A percentile compares a stretch with the other conserved stretches of the same genome.
Evolutionary conservation across 2,329 filamentous ascomycete species (phyloP).

Genomic region (Incumbomyces lentus): DNA sequence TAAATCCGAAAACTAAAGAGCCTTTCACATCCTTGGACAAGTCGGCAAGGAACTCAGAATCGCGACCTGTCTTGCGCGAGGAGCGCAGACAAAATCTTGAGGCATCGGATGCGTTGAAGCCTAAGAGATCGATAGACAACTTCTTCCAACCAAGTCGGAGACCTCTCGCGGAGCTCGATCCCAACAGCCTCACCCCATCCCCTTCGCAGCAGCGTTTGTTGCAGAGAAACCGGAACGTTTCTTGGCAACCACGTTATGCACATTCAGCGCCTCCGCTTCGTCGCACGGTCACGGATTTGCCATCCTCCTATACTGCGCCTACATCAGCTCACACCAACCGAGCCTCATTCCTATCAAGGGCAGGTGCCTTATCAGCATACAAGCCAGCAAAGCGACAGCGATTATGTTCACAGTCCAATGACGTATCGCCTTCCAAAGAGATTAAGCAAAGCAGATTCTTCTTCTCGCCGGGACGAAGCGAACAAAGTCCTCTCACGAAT

Average conservation of each 20-base stretch:
- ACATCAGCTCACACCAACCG: slow-evolving; percentile 34
- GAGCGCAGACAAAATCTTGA: slow-evolving; percentile 32
- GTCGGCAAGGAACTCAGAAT: slow-evolving; percentile 12
- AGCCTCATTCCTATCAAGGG: slow-evolving; percentile 30
- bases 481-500: slow-evolving; percentile 31
- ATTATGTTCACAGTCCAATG: slow-evolving; percentile 39
- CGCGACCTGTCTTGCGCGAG: slow-evolving; percentile 26
- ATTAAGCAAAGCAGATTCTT: slow-evolving; percentile 42
- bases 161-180: slow-evolving; percentile 57
- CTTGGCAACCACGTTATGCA: slow-evolving; percentile 46
- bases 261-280: slow-evolving; percentile 28
- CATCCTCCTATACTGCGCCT: slow-evolving; percentile 25
- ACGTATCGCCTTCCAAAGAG: slow-evolving; percentile 25
- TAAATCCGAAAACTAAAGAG: slow-evolving; percentile 83
- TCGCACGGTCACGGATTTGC: slow-evolving; percentile 23
- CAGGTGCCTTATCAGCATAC: slow-evolving; percentile 31
- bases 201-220: slow-evolving; percentile 53
- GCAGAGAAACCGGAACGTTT: slow-evolving; percentile 41
- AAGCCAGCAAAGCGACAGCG: slow-evolving; percentile 42
- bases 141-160: slow-evolving; percentile 56
- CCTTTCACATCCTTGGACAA: slow-evolving; percentile 32
- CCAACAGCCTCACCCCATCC: slow-evolving; percentile 56
- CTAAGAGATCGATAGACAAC: slow-evolving; percentile 49
- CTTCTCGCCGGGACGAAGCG: slow-evolving; percentile 18
- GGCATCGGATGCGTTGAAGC: slow-evolving; percentile 45